Base-by-base conservation (phyloP, 345 rosid genomes). In the Jatropha curcas region DNA sequence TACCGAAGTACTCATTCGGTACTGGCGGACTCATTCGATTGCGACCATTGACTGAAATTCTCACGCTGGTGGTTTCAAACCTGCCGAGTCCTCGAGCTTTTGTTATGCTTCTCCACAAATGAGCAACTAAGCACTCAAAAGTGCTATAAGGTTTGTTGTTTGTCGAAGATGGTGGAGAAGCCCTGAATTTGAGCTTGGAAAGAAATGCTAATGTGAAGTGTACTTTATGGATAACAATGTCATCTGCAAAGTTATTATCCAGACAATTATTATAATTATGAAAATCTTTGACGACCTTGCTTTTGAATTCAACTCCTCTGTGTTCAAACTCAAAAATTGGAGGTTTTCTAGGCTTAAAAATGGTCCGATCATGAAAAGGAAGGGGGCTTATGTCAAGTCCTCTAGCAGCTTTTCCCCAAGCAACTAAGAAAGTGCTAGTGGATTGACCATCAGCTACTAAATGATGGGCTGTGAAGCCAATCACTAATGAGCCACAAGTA, bases 1-100 rank as follows among this genome's bases (percentile, higher is more conserved):
- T 82, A 19, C 85, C 85, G 9, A 82, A 82, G 74, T 82, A 82
- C 33, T 78, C 73, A 70, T 76, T 73, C 1, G 82, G 78, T 6
- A 67, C 55, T 71, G 60, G 60, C 0, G 78, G 82, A 30, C 65
- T 69, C 68, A 73, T 19, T 35, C 78, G 46, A 52, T 14, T 63
- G 5, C 82, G 62, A 17, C 85, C 80, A 16, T 79, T 65, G 2
- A 76, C 79, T 0, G 80, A 69, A 45, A 82, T 76, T 31, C 75
- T 60, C 0, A 79, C 16, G 7, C 48, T 43, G 10, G 78, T 79
- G 17, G 67, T 78, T 58, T 78, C 76, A 31, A 46, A 22, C 4
- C 30, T 58, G 11, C 34, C 28, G 1, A 82, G 60, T 31, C 51
- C 50, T 10, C 82, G 78, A 31, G 78, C 82, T 31, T 68, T 73